These are phyloP conservation scores for Leccinum rimulosum DNA, from an alignment of 768 basidiomycete species.

Conservation along the genomic window DNA sequence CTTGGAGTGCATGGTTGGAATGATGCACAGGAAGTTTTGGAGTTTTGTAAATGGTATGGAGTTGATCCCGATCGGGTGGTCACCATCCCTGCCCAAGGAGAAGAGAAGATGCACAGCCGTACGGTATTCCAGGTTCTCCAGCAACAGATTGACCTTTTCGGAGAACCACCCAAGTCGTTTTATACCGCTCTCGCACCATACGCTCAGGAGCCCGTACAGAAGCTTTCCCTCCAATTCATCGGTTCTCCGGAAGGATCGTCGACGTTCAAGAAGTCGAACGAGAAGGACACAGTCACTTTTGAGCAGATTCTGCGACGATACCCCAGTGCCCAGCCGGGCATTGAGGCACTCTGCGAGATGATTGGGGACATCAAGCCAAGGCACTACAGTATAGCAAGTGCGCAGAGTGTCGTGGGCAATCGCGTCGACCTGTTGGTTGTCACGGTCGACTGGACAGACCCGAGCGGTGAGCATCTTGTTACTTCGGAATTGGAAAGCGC, in stretches of 20 bases:
- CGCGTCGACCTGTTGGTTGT: conserved; percentile 94
- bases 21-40: conserved; percentile 79
- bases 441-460: conserved; percentile 90
- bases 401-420: conserved; percentile 93
- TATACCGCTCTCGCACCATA: conserved; percentile 82
- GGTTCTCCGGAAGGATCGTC: conserved; percentile 87
- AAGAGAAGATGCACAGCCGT: conserved; percentile 78
- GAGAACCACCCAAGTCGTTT: conserved; percentile 94
- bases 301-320: conserved; percentile 81
- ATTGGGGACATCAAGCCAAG: conserved; percentile 95
- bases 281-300: conserved; percentile 94
- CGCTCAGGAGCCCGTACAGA: conserved; percentile 68
- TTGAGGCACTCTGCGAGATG: conserved; percentile 84
- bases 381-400: conserved; percentile 97
- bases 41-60: conserved; percentile 93
- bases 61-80: conserved; percentile 76
- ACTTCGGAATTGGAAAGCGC: neutral
- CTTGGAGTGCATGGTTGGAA: conserved; percentile 99
- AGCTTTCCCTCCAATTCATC: conserved; percentile 84
- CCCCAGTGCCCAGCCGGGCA: conserved; percentile 72
- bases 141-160: conserved; percentile 96
- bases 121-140: conserved; percentile 95
- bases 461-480: conserved; percentile 56
- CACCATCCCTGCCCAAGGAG: conserved; percentile 70
- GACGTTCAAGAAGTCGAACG: conserved; percentile 93